Evolutionary conservation across 2,329 filamentous ascomycete species (phyloP).

Genomic region (Knufia fluminis): DNA sequence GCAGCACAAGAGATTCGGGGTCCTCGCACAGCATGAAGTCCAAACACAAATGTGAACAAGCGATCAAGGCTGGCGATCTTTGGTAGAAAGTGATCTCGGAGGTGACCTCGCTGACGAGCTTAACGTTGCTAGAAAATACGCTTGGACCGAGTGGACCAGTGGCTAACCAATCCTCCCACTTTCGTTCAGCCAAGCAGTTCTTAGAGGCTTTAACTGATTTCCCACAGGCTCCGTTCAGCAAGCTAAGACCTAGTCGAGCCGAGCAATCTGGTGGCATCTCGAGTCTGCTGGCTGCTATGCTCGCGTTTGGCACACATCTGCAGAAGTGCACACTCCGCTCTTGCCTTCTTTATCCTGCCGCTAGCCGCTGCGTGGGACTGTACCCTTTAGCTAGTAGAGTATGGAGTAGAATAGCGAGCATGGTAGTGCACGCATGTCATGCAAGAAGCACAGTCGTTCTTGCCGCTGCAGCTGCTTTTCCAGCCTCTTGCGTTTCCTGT

Average conservation of each 20-base stretch:
- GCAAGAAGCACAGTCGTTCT: neutral
- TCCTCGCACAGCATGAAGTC: slow-evolving; percentile 4
- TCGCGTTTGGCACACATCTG: neutral
- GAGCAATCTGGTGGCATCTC: too few species aligned
- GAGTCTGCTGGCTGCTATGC: neutral
- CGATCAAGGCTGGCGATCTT: neutral
- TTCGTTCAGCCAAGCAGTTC: neutral
- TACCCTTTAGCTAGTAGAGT: neutral
- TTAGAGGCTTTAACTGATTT: neutral
- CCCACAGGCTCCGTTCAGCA: neutral
- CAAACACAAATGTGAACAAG: too few species aligned
- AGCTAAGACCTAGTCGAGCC: neutral
- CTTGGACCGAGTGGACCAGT: neutral
- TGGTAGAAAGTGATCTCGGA: neutral
- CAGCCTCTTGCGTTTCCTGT: neutral
- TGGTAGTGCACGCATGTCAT: neutral
- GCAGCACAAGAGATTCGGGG: neutral
- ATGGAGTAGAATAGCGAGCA: neutral
- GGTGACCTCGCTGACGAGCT: neutral
- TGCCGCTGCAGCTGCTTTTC: neutral
- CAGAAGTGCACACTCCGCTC: neutral
- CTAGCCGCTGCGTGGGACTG: slow-evolving; percentile 7
- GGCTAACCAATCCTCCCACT: neutral
- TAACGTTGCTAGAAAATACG: neutral
- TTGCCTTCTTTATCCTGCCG: neutral